A percentile compares a stretch with the other conserved stretches of the same genome.
These are phyloP conservation scores for Melanogaster broomeanus DNA, from an alignment of 768 basidiomycete species.

Conservation along the genomic window DNA sequence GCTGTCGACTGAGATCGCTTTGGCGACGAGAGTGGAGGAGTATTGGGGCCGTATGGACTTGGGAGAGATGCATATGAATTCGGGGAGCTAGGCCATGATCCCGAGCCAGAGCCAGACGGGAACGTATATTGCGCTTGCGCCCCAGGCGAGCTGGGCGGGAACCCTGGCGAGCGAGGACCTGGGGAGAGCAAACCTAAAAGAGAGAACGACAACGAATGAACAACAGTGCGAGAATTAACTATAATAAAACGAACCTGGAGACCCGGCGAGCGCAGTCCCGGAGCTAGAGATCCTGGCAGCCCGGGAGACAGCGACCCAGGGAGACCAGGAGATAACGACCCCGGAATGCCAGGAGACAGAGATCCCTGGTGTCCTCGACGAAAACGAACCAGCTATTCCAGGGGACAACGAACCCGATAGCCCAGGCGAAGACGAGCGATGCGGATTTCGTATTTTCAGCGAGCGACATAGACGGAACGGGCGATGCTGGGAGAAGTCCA, in stretches of 20 bases:
- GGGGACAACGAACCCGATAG: conserved; percentile 11
- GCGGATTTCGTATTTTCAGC: conserved; percentile 5
- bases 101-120: conserved; percentile 11
- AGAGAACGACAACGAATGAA: not conserved
- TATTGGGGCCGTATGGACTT: conserved; percentile 5
- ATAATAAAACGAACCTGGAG: conserved; percentile 22
- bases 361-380: conserved; percentile 3
- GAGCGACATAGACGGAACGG: not conserved
- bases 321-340: conserved; percentile 5
- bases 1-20: not conserved
- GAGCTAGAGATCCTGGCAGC: conserved; percentile 17
- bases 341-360: conserved; percentile 10
- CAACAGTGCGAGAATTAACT: conserved; percentile 7
- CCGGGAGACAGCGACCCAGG: conserved; percentile 20
- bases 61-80: not conserved
- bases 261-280: conserved; percentile 22
- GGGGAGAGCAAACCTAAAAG: conserved; percentile 19
- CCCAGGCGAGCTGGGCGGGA: not conserved
- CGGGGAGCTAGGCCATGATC: conserved; percentile 5
- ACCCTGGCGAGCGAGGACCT: conserved; percentile 24
- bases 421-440: conserved; percentile 13
- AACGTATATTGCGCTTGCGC: conserved; percentile 20
- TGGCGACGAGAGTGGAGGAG: too few species aligned
- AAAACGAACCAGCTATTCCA: conserved; percentile 9
- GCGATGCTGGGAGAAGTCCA: conserved; percentile 4